phyloP scores from a whole-genome alignment of 768 basidiomycete species.

The Leucocoprinus birnbaumii region DNA sequence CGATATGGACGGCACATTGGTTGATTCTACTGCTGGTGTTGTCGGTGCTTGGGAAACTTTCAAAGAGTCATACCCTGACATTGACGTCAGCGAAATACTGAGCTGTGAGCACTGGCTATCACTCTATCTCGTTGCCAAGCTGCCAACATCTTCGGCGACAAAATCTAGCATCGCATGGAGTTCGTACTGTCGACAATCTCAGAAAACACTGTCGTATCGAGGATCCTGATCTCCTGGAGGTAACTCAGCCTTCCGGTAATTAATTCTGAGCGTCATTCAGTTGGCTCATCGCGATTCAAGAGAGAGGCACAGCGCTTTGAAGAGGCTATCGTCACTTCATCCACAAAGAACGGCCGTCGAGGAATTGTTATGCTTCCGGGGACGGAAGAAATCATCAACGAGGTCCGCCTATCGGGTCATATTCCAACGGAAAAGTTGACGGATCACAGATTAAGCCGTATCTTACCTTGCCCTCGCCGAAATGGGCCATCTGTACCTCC shows the following conservation, averaged over 20 bases:
- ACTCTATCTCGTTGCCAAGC: constrained; percentile 5
- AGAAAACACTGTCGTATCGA: constrained; percentile 65
- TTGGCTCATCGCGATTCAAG: constrained; percentile 32
- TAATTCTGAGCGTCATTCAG: constrained; percentile 2
- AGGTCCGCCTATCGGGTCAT: constrained; percentile 32
- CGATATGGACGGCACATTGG: constrained; percentile 82
- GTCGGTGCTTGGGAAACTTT: constrained; percentile 83
- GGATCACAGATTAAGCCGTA: constrained; percentile 31
- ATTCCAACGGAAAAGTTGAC: constrained; percentile 1
- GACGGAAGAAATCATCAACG: constrained; percentile 52
- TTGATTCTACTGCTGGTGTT: constrained; percentile 83
- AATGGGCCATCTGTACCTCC: constrained; percentile 88
- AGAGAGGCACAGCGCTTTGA: constrained; percentile 78
- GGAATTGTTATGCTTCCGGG: constrained; percentile 78
- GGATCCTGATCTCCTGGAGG: constrained; percentile 69
- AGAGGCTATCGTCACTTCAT: constrained; percentile 65
- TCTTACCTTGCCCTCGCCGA: constrained; percentile 48
- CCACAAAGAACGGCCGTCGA: constrained; percentile 47
- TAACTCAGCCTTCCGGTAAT: constrained; percentile 22
- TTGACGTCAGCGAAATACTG: constrained; percentile 60
- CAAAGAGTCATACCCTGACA: constrained; percentile 60
- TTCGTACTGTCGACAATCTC: constrained; percentile 83
- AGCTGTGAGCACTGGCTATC: constrained; percentile 44
- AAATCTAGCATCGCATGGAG: constrained; percentile 68
- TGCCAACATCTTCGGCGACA: constrained; percentile 11